phyloP scores from a whole-genome alignment of 2,329 filamentous ascomycete genomes.

The Hortaea werneckii region DNA sequence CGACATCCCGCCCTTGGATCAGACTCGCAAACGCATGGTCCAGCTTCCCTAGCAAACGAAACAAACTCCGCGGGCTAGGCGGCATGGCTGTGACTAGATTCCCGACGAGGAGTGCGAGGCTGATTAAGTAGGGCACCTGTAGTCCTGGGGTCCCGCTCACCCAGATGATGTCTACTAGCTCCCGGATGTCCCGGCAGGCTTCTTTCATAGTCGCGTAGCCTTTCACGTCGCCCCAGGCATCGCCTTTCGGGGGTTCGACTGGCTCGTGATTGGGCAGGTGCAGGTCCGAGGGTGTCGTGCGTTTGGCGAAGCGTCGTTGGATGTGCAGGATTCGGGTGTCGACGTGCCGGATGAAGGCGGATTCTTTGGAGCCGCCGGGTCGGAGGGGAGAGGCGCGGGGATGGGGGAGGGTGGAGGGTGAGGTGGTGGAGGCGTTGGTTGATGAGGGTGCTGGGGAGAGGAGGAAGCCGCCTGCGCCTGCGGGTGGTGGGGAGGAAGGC shows the following conservation, averaged over 20 bases:
- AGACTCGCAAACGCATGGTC: conserved; percentile 76
- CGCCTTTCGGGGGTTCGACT: conserved; percentile 24
- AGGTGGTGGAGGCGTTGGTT: conserved; percentile 27
- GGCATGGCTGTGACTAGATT: conserved; percentile 65
- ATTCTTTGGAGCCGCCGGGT: conserved; percentile 49
- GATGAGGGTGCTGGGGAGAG: conserved; percentile 41
- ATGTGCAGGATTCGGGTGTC: conserved; percentile 43
- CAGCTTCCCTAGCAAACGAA: conserved; percentile 63
- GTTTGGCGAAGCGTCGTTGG: conserved; percentile 44
- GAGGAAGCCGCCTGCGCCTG: conserved; percentile 33
- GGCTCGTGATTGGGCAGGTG: conserved; percentile 9
- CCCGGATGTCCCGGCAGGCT: conserved; percentile 63
- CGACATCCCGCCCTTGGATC: conserved; percentile 55
- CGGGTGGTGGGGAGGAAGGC: neutral
- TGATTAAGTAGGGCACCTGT: conserved; percentile 75
- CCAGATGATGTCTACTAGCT: conserved; percentile 73
- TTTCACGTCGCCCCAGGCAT: conserved; percentile 28
- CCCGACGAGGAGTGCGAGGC: conserved; percentile 61
- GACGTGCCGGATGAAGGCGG: conserved; percentile 46
- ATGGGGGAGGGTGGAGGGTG: conserved; percentile 35
- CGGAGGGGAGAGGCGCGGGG: conserved; percentile 43
- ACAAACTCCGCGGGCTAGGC: conserved; percentile 56
- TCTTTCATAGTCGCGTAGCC: conserved; percentile 57
- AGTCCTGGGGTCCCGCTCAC: conserved; percentile 73
- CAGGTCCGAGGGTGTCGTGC: conserved; percentile 26